phyloP scores from a whole-genome alignment of 225 moss, liverwort and hornwort species.

The Pseudoscleropodium purum region DNA sequence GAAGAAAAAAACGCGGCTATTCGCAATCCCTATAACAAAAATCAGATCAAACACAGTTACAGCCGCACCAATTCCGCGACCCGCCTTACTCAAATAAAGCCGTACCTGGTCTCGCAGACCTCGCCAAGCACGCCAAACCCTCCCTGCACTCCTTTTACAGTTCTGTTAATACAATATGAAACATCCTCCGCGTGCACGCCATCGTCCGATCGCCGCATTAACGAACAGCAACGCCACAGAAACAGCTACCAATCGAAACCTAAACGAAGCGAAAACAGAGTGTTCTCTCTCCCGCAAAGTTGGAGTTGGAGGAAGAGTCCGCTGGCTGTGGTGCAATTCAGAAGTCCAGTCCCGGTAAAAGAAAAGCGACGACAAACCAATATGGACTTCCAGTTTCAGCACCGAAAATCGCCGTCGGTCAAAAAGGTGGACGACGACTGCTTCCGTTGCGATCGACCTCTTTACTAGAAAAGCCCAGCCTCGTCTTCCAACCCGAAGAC shows the following conservation, averaged over 20 bases:
- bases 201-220: conserved; percentile 12
- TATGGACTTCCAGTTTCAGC: conserved; percentile 15
- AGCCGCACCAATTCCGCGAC: neutral
- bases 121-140: conserved; percentile 16
- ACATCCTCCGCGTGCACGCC: conserved; percentile 3
- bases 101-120: conserved; percentile 2
- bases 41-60: neutral
- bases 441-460: conserved; percentile 7
- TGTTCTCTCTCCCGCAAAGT: neutral
- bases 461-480: conserved; percentile 9
- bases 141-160: neutral
- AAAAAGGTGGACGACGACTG: conserved; percentile 35
- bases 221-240: neutral
- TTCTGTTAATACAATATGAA: neutral
- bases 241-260: neutral
- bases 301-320: neutral
- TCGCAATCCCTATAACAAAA: neutral
- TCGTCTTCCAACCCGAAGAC: conserved; percentile 4
- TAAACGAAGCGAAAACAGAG: neutral
- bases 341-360: conserved; percentile 2
- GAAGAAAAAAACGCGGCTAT: neutral
- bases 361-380: neutral
- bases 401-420: conserved; percentile 20
- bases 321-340: neutral
- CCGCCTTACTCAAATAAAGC: neutral